Percentiles rank a stretch among this genome's conserved stretches.
Conservation (phyloP, 108 stramenopile species). For the Schizochytrium sp. region DNA sequence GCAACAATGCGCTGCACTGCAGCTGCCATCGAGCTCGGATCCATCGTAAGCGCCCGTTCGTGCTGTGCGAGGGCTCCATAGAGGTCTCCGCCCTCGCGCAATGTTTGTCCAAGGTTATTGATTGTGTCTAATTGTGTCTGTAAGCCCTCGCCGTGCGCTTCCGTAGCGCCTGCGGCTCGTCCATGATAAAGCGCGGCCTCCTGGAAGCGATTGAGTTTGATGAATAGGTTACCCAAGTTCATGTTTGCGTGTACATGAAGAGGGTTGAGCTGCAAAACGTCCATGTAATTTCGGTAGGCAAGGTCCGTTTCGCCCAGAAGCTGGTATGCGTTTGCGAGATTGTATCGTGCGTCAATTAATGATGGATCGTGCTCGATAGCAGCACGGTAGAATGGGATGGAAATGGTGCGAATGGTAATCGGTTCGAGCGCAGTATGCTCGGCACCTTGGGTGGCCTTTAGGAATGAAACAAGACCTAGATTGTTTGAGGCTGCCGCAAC, state of each 20-base stretch:
- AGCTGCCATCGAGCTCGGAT: not conserved
- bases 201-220: not conserved
- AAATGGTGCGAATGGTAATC: not conserved
- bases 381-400: not conserved
- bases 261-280: not conserved
- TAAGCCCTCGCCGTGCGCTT: not conserved
- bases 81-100: not conserved
- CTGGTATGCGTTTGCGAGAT: slow-evolving; percentile 19
- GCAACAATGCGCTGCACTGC: not conserved
- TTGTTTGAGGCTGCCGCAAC: slow-evolving; percentile 23
- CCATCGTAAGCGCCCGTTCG: not conserved
- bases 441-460: slow-evolving; percentile 15
- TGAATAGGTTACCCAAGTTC: slow-evolving; percentile 14
- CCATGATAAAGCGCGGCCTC: not conserved
- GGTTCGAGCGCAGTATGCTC: not conserved
- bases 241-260: not conserved
- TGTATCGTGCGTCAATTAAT: not conserved
- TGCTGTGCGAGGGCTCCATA: not conserved
- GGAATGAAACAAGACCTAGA: slow-evolving; percentile 22
- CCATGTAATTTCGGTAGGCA: not conserved
- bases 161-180: not conserved
- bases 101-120: slow-evolving; percentile 20
- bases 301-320: not conserved
- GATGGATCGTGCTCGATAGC: not conserved
- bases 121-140: not conserved